Base-by-base conservation (phyloP, 2,329 filamentous ascomycete species). In the Coniochaeta sp. region DNA sequence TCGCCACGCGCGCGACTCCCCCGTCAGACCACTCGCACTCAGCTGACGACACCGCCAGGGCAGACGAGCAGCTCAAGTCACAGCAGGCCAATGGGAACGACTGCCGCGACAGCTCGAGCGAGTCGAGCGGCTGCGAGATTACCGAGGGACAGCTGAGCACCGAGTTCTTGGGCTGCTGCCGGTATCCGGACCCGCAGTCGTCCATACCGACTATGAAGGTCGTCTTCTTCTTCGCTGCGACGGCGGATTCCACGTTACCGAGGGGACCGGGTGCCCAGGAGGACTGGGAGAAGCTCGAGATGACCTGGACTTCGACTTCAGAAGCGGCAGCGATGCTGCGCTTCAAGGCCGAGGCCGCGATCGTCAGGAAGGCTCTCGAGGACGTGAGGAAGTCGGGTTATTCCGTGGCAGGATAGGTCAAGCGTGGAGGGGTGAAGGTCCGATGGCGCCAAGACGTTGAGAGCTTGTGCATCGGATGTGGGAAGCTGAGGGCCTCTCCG, bases 1-100 rank as follows among this genome's bases (percentile, higher is more conserved):
- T 79, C 61, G 69, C 72, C 44, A 81, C 79, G 16, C 73, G 78
- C 58, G 76, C 77, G 8, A 79, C 78, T 8, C 66, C 66, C 26
- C 69, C 71, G 11, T 60, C 61, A 40, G 56, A 58, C 24, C 34
- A 44, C 40, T 43, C 9, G 26, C 55, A 52, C 11, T 17, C 36
- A 8, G 31, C 24, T 17, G 28, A 60, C 26, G 57, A 34, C 34
- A 31, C 47, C 8, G 28, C 36, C 38, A 58, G 60, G 43, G 33
- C 61, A 59, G 50, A 56, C 31, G 55, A 36, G 16, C 26, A 22
- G 24, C 28, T 11, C 22, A 12, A 52, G 47, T 31, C 47, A 24
- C 47, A 52, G 14, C 61, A 60, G 56, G 44, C 57, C 47, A 52
- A 52, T 24, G 14, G 22, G 47, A 52, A 52, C 44, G 26, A 19